phyloP scores from a whole-genome alignment of 225 moss, liverwort and hornwort genomes.

The Bryum argenteum region DNA sequence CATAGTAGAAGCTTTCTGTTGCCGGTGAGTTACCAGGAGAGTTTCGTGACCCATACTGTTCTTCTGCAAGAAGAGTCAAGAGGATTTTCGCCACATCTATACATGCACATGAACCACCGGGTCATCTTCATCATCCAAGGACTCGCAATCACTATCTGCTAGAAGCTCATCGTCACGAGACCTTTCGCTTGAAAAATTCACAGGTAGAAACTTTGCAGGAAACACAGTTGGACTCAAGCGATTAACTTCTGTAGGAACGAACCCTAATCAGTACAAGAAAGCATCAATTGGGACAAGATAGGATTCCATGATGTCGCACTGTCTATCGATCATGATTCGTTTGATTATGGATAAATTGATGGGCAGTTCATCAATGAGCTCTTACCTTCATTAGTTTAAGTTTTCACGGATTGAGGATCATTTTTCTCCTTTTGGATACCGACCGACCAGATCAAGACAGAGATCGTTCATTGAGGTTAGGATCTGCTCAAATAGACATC shows the following conservation, averaged over 20 bases:
- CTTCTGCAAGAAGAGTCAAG: too few species aligned
- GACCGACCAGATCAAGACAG: constrained; percentile 76
- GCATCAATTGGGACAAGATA: too few species aligned
- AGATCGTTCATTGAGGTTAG: constrained; percentile 77
- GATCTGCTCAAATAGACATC: constrained; percentile 46
- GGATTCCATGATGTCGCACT: too few species aligned
- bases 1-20: too few species aligned
- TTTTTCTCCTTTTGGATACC: constrained; percentile 70
- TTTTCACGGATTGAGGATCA: constrained; percentile 49
- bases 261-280: neutral
- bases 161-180: constrained; percentile 44
- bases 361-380: too few species aligned
- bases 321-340: neutral
- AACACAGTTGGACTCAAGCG: neutral
- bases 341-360: neutral
- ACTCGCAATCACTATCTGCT: constrained; percentile 64
- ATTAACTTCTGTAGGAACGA: neutral
- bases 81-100: too few species aligned
- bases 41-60: too few species aligned
- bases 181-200: constrained; percentile 58
- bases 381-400: constrained; percentile 64
- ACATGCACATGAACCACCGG: constrained; percentile 74
- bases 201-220: constrained; percentile 57
- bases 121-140: constrained; percentile 59
- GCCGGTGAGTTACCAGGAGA: too few species aligned